These are phyloP conservation scores for Filosporella fistucella DNA, from an alignment of 495 filamentous ascomycete genomes.

Conservation along the genomic window DNA sequence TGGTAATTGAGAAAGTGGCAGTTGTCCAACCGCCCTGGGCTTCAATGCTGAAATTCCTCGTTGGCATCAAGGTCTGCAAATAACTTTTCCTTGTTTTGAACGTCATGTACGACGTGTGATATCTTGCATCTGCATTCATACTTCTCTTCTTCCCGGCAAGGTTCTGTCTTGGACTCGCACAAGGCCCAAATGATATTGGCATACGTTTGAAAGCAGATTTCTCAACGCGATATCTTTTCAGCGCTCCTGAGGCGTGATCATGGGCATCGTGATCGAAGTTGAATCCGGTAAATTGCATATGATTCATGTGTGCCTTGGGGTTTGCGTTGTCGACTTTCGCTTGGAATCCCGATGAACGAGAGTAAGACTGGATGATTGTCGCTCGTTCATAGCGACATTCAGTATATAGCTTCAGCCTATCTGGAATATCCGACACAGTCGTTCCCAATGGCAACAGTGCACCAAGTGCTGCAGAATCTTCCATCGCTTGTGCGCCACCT, in stretches of 20 bases:
- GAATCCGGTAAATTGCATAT: slow-evolving; percentile 36
- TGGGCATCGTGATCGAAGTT: slow-evolving; percentile 56
- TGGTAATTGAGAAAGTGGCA: slow-evolving; percentile 44
- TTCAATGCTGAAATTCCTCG: slow-evolving; percentile 37
- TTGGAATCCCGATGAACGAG: slow-evolving; percentile 32
- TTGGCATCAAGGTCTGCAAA: slow-evolving; percentile 49
- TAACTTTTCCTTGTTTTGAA: slow-evolving; percentile 52
- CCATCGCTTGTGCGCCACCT: slow-evolving; percentile 16
- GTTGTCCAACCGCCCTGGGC: slow-evolving; percentile 40
- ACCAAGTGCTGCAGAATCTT: slow-evolving; percentile 17
- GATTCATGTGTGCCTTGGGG: slow-evolving; percentile 6
- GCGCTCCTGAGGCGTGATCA: slow-evolving; percentile 6
- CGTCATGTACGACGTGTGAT: slow-evolving; percentile 44
- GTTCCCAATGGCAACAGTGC: slow-evolving; percentile 28
- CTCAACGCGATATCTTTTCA: slow-evolving; percentile 9
- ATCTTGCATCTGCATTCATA: slow-evolving; percentile 23
- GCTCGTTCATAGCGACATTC: slow-evolving; percentile 45
- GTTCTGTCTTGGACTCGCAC: slow-evolving; percentile 45
- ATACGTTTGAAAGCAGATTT: not conserved
- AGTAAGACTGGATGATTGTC: slow-evolving; percentile 50
- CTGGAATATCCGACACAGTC: slow-evolving; percentile 30
- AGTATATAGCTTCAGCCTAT: slow-evolving; percentile 48
- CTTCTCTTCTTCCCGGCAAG: slow-evolving; percentile 6
- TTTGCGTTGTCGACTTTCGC: slow-evolving; percentile 3
- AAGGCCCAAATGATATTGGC: slow-evolving; percentile 50